Conservation (phyloP, 305 asterid species). For the Plantago coronopus region DNA sequence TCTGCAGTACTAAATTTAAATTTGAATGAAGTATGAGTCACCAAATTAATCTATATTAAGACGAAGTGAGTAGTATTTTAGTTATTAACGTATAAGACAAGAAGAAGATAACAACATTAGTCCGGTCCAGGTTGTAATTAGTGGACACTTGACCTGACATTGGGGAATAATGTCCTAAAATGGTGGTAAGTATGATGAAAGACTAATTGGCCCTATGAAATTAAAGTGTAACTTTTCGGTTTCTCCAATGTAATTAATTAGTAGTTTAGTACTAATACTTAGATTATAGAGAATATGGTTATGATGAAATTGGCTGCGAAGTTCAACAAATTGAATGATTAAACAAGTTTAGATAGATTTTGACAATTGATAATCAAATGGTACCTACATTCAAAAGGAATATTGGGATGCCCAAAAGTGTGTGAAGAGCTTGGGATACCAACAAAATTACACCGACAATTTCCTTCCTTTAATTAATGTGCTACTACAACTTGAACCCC, state of each 20-base stretch:
- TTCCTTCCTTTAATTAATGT: background rate
- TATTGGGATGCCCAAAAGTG: slow-evolving; percentile 29
- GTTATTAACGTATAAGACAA: too few relatives aligned
- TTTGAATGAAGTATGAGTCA: too few relatives aligned
- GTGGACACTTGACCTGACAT: background rate
- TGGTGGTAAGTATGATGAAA: slow-evolving; percentile 3
- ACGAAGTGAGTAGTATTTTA: too few relatives aligned
- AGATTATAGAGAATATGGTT: background rate
- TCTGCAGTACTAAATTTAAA: too few relatives aligned
- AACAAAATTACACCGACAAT: slow-evolving; percentile 18
- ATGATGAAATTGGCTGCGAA: background rate
- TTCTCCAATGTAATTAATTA: too few relatives aligned
- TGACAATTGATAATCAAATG: slow-evolving; percentile 10
- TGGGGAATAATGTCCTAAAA: background rate
- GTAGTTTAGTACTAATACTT: too few relatives aligned
- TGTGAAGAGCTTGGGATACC: slow-evolving; percentile 22
- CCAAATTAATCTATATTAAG: too few relatives aligned
- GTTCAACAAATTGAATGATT: slow-evolving; percentile 1
- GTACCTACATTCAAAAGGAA: slow-evolving; percentile 9
- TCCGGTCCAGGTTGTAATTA: background rate
- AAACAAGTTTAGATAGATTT: slow-evolving; percentile 5
- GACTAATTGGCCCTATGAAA: too few relatives aligned
- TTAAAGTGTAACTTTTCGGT: too few relatives aligned
- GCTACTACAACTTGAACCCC: slow-evolving; percentile 18
- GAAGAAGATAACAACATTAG: background rate